Percentiles rank a stretch among this genome's conserved stretches.
Conservation (phyloP, 352 stramenopile genomes). For the Pythium pectinolyticum region DNA sequence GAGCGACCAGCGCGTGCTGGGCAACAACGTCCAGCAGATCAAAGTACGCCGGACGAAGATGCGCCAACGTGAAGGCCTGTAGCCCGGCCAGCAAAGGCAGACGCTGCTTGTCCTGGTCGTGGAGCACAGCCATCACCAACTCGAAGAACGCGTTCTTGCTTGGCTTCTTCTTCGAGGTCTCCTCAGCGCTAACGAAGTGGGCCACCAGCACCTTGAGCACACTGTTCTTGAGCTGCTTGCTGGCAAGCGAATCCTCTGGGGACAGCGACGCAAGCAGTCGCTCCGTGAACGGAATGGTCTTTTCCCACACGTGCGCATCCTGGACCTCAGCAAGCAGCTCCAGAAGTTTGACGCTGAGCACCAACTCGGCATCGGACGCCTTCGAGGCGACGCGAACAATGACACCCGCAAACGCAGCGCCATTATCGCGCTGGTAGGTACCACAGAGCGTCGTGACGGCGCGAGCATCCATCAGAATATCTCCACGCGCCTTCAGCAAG, state of each 20-base stretch:
- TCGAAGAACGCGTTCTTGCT: slow-evolving; percentile 58
- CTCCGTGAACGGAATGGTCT: slow-evolving; percentile 66
- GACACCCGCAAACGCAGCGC: slow-evolving; percentile 11
- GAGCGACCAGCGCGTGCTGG: slow-evolving; percentile 48
- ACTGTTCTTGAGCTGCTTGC: slow-evolving; percentile 14
- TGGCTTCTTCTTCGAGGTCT: slow-evolving; percentile 36
- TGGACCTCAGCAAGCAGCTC: slow-evolving; percentile 60
- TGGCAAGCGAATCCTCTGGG: slow-evolving; percentile 9
- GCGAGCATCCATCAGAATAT: slow-evolving; percentile 75
- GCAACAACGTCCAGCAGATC: slow-evolving; percentile 46
- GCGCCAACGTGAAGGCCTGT: slow-evolving; percentile 43
- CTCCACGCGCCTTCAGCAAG: slow-evolving; percentile 64
- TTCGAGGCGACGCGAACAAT: slow-evolving; percentile 38
- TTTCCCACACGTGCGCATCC: slow-evolving; percentile 52
- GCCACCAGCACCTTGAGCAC: slow-evolving; percentile 50
- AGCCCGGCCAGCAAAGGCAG: slow-evolving; percentile 37
- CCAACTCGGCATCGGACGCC: slow-evolving; percentile 41
- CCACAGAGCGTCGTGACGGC: slow-evolving; percentile 57
- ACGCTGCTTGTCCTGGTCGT: slow-evolving; percentile 36
- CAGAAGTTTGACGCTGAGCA: slow-evolving; percentile 58
- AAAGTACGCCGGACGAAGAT: slow-evolving; percentile 46
- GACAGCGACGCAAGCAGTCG: slow-evolving; percentile 19
- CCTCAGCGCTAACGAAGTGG: slow-evolving; percentile 51
- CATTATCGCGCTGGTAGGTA: slow-evolving; percentile 34
- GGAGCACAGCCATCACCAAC: slow-evolving; percentile 47